Evolutionary conservation across 192 early-diverging fungal species (phyloP).

Genomic region (Funneliformis mosseae): DNA sequence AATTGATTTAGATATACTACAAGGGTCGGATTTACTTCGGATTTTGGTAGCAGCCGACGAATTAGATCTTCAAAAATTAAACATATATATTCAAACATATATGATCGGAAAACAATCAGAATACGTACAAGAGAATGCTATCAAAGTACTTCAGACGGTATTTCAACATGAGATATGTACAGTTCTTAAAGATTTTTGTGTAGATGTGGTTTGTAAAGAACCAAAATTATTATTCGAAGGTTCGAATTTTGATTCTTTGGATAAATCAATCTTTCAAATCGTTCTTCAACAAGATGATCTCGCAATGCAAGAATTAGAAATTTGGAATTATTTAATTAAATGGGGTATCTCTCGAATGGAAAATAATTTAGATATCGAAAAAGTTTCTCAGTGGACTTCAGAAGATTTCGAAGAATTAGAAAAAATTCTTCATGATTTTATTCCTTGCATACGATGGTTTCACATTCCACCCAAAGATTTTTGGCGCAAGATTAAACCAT

Average conservation of each 20-base stretch:
- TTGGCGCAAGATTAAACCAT: background rate
- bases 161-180: background rate
- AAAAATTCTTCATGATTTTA: background rate
- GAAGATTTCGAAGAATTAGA: background rate
- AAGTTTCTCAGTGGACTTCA: background rate
- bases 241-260: background rate
- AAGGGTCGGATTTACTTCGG: background rate
- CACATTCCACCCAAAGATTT: background rate
- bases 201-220: background rate
- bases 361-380: background rate
- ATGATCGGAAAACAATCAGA: background rate
- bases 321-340: constrained; percentile 6
- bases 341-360: background rate
- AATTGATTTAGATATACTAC: background rate
- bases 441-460: background rate
- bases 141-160: background rate
- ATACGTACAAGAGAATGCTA: background rate
- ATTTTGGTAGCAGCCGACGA: background rate
- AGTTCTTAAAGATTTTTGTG: background rate
- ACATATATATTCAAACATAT: background rate
- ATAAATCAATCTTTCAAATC: background rate
- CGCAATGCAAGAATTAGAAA: background rate
- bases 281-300: background rate
- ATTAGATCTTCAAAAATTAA: background rate
- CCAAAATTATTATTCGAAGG: background rate